Evolutionary conservation across 108 stramenopile genomes (phyloP), one percentile per base, ranked within the genome.

Genomic region (Conticribra guillardii): DNA sequence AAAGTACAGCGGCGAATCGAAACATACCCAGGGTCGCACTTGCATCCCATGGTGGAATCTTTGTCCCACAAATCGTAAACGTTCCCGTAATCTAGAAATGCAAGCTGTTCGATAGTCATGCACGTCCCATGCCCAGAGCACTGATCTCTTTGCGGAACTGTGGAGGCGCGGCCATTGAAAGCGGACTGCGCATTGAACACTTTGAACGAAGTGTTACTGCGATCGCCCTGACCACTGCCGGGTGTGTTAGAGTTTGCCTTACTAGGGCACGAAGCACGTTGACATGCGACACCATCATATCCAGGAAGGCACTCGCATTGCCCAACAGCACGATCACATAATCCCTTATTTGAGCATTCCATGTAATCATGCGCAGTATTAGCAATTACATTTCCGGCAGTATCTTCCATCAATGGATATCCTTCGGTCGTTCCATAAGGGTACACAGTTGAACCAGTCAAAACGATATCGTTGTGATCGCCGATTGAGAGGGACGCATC

Each of bases 341-440:
- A 53, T 45, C 94, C 93, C 79, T 90, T 91, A 73, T 88, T 83
- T 30, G 89, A 89, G 82, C 92, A 94, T 65, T 91, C 89, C 26
- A 84, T 71, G 49, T 87, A 85, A 46, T 84, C 82, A 64, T 91
- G 92, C 14, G 86, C 93, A 24, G 79, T 74, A 60, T 88, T 69
- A 16, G 67, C 34, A 15, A 84, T 51, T 22, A 49, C 49, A 64
- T 30, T 73, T n/a, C 76, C 76, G 37, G 73, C 68, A 41, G 76
- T 54, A 45, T 84, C 80, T 22, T 7, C 53, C 83, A 81, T 91
- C 30, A 74, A 53, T n/a, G 90, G 90, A 70, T 72, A 91, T 49
- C 80, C 84, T 64, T 91, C 90, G 3, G 85, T 80, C 3, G 83
- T 89, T 47, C 88, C 88, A 60, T 81, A 74, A 15, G 87, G 87